Percentiles rank a stretch among this genome's conserved stretches.
Conservation (phyloP, 163 green algal genomes). For the Chloroidium sp. region DNA sequence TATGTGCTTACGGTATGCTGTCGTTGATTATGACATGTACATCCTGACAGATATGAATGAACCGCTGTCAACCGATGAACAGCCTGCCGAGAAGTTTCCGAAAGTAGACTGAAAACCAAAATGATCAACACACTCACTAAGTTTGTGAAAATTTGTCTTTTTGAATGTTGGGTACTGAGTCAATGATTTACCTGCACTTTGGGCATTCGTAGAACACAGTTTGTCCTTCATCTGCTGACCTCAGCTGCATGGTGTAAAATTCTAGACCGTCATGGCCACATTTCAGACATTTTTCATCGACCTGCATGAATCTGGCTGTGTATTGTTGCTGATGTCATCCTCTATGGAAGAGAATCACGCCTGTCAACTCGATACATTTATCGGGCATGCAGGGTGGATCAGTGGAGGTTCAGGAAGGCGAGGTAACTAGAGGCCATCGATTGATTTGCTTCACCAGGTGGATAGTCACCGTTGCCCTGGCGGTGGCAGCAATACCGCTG, state of each 20-base stretch:
- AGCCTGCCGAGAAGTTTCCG: no score
- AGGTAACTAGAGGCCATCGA: neutral
- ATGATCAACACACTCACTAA: no score
- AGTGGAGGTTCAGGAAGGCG: conserved; percentile 1
- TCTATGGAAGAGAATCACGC: neutral
- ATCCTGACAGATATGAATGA: no score
- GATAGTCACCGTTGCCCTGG: conserved; percentile 15
- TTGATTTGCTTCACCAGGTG: neutral
- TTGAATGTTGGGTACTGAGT: no score
- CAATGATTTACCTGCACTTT: conserved; percentile 46
- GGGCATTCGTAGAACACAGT: conserved; percentile 85
- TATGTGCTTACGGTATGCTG: no score
- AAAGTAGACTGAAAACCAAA: no score
- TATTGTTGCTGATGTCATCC: neutral
- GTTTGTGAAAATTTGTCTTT: no score
- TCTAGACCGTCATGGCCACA: conserved; percentile 70
- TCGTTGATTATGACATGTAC: no score
- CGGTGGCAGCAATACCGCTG: conserved; percentile 38
- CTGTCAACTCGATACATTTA: neutral
- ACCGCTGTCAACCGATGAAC: no score
- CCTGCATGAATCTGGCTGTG: conserved; percentile 18
- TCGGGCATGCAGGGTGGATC: neutral
- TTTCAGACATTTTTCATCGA: conserved; percentile 77
- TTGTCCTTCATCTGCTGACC: conserved; percentile 86
- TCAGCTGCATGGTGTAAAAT: conserved; percentile 92